Conservation (phyloP, 129 eudicot species). For the Chrysanthemum makinoi region DNA sequence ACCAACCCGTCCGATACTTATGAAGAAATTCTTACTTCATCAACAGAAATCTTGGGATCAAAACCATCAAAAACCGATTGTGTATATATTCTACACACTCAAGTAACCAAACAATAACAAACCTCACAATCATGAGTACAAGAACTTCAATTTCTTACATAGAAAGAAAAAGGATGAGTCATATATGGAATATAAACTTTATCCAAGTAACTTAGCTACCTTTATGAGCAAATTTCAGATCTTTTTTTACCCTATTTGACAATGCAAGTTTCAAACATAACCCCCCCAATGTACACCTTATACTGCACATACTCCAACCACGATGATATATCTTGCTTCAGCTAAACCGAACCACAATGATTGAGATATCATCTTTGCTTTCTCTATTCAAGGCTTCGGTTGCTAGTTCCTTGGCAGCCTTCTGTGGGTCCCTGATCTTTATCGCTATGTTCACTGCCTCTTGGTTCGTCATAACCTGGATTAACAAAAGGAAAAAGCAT, state of each 20-base stretch:
- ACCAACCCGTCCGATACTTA: too few relatives aligned
- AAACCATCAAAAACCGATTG: constrained; percentile 9
- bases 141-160: constrained; percentile 39
- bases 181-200: constrained; percentile 28
- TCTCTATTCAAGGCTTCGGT: constrained; percentile 67
- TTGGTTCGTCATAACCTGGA: constrained; percentile 84
- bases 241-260: constrained; percentile 23
- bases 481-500: constrained; percentile 4
- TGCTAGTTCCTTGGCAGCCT: constrained; percentile 73
- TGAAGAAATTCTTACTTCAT: constrained; percentile 1
- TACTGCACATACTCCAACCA: constrained; percentile 33
- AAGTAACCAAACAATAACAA: constrained; percentile 54
- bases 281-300: constrained; percentile 50
- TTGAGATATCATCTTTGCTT: constrained; percentile 85
- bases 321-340: constrained; percentile 24
- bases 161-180: constrained; percentile 27
- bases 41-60: not conserved
- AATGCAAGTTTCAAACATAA: constrained; percentile 19
- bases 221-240: constrained; percentile 31
- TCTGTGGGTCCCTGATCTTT: constrained; percentile 69
- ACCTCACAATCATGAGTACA: constrained; percentile 36
- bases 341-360: constrained; percentile 77
- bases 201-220: constrained; percentile 30
- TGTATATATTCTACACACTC: constrained; percentile 37
- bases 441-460: constrained; percentile 69